These are phyloP conservation scores for Stachybotrys chartarum DNA, from an alignment of 2,329 filamentous ascomycete species.

Conservation along the genomic window DNA sequence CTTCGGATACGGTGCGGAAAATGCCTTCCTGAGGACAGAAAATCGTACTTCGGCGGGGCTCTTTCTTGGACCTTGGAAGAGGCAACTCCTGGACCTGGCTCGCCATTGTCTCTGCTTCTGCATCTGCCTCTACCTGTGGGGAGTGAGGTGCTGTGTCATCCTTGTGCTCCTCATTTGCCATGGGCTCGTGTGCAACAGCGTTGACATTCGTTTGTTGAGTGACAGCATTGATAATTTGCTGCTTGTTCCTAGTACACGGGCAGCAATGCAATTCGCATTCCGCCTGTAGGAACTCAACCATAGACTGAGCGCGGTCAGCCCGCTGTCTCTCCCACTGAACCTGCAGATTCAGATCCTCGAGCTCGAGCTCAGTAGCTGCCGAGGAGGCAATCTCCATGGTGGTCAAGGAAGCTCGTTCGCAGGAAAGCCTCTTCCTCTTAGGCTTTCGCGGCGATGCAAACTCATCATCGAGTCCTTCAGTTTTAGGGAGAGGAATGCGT, in stretches of 20 bases:
- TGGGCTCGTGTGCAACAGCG: background rate
- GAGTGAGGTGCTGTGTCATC: background rate
- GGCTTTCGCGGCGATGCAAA: constrained; percentile 54
- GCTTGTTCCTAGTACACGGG: constrained; percentile 42
- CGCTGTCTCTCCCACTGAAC: constrained; percentile 54
- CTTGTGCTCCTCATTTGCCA: constrained; percentile 1
- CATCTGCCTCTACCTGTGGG: no score
- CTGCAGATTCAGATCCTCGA: constrained; percentile 46
- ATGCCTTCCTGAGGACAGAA: constrained; percentile 57
- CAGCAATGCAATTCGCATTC: constrained; percentile 67
- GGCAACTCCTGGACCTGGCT: background rate
- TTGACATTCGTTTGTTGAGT: background rate
- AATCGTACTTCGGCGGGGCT: constrained; percentile 42
- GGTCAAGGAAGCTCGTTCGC: constrained; percentile 38
- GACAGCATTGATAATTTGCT: background rate
- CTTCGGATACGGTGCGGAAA: constrained; percentile 52
- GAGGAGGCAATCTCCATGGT: constrained; percentile 47
- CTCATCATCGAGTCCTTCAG: constrained; percentile 49
- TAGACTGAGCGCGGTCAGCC: constrained; percentile 62
- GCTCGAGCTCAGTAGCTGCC: constrained; percentile 47
- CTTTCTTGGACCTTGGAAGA: constrained; percentile 25
- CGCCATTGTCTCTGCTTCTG: no score
- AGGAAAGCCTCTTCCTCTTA: constrained; percentile 16
- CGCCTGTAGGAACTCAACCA: constrained; percentile 68
- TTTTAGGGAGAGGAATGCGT: constrained; percentile 55